Evolutionary conservation across 2,329 filamentous ascomycete species (phyloP), one percentile per base, ranked within the genome.

Genomic region (Aspergillus pseudoglaucus): DNA sequence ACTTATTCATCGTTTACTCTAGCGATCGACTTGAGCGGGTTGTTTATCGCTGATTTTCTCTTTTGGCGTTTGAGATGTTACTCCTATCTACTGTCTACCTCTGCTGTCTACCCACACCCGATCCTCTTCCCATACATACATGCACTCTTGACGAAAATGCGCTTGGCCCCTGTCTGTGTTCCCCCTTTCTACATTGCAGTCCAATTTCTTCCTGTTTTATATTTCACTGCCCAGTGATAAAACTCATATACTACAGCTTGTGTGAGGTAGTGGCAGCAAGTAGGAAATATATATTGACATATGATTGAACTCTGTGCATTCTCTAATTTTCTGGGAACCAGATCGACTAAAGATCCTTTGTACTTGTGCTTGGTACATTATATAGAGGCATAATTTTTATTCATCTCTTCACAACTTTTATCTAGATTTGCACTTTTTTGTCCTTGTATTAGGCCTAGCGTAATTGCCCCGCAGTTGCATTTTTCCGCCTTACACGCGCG

Each of bases 11-110:
- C 25, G 58, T 55, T 59, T 56, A 58, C 53, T 60, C 52, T 59
- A 62, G 60, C 60, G 60, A 59, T 58, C 57, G 55, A 60, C 56
- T 48, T 60, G 51, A 60, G 57, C 58, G 60, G 57, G 53, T 59
- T 58, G 58, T 53, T 53, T 52, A 51, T 51, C 47, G 57, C 49
- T 44, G 40, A 42, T 48, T 45, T 45, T 51, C 44, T 46, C 53
- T 52, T 54, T 55, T 59, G 59, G 57, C 52, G 53, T 59, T 54
- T 40, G 30, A 49, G 49, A 38, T 47, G 40, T 46, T 45, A 32
- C 44, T 49, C 42, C 49, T 51, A 30, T 50, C 44, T 39, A 46
- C 46, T 44, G 23, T 33, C n/a, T 44, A 18, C 25, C 10, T 30
- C 38, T 40, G 38, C 38, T 40, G 15, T 40, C 18, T 40, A 27